Percentiles rank a stretch among this genome's conserved stretches.
Evolutionary conservation across 495 filamentous ascomycete species (phyloP).

Genomic region (Emericellopsis terricola): DNA sequence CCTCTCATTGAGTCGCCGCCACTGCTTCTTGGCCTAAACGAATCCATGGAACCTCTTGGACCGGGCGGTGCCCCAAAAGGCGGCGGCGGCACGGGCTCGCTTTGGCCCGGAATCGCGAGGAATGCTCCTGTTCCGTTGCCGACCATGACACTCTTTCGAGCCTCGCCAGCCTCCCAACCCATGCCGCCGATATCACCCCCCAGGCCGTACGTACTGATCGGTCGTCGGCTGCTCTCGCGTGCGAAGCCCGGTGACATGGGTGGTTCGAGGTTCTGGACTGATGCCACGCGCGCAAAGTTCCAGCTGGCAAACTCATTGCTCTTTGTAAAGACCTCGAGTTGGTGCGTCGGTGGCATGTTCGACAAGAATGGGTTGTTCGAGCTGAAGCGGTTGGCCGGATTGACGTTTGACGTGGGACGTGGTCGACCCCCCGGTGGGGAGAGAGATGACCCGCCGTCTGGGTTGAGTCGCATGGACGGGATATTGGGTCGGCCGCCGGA

Average conservation of each 20-base stretch:
- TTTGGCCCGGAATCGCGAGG: conserved; percentile 46
- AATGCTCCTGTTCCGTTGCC: conserved; percentile 72
- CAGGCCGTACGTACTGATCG: conserved; percentile 33
- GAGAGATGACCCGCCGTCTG: not conserved
- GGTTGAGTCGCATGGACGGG: conserved; percentile 8
- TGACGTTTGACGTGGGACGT: not conserved
- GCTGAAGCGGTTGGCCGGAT: conserved; percentile 17
- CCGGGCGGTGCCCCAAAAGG: not conserved
- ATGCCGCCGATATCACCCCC: conserved; percentile 14
- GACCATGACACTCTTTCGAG: conserved; percentile 27
- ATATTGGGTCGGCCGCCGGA: conserved; percentile 5
- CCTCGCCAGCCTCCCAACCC: conserved; percentile 14
- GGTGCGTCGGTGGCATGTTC: conserved; percentile 11
- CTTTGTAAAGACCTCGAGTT: conserved; percentile 71
- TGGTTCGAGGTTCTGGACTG: conserved; percentile 5
- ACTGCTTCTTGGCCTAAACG: conserved; percentile 16
- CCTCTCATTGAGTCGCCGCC: conserved; percentile 21
- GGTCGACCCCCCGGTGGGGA: not conserved
- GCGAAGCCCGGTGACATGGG: conserved; percentile 8
- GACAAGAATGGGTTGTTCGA: conserved; percentile 30
- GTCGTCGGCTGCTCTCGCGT: conserved; percentile 13
- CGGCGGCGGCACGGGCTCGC: not conserved
- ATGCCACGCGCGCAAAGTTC: conserved; percentile 41
- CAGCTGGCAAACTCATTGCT: conserved; percentile 72
- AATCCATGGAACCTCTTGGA: conserved; percentile 10